These are phyloP conservation scores for Lyophyllum shimeji DNA, from an alignment of 768 basidiomycete genomes.

Conservation along the genomic window DNA sequence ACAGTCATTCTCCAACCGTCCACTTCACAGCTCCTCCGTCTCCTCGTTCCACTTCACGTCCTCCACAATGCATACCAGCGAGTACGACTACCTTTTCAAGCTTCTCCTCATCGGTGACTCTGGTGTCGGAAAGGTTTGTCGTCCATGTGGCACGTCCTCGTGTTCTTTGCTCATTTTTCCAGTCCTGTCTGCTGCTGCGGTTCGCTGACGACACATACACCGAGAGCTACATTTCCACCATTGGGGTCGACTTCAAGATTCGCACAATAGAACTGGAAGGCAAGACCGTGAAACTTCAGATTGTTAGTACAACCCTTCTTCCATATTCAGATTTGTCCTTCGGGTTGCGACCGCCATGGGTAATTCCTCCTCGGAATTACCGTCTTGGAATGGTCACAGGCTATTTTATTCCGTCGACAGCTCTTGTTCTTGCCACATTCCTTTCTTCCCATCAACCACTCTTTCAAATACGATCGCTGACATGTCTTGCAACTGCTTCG, in stretches of 20 bases:
- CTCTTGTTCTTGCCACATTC: neutral
- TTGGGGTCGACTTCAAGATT: constrained; percentile 99
- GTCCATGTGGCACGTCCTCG: constrained; percentile 17
- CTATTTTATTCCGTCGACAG: neutral
- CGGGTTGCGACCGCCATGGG: constrained; percentile 1
- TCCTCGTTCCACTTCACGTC: constrained; percentile 19
- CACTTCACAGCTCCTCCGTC: constrained; percentile 25
- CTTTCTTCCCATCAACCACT: neutral
- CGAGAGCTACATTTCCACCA: constrained; percentile 95
- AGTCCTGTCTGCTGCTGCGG: constrained; percentile 91
- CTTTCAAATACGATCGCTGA: constrained; percentile 19
- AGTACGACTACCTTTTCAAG: constrained; percentile 96
- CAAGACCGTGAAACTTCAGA: constrained; percentile 96
- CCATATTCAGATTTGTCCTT: neutral
- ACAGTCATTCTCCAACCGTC: constrained; percentile 27
- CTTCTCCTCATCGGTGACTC: constrained; percentile 94
- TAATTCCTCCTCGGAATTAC: neutral
- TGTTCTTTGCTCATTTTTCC: constrained; percentile 21
- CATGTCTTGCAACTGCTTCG: constrained; percentile 20
- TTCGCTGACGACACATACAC: constrained; percentile 98
- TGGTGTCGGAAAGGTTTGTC: constrained; percentile 86
- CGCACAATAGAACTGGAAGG: constrained; percentile 98
- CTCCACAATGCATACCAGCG: constrained; percentile 75
- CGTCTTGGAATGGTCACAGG: neutral
- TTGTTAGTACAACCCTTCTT: constrained; percentile 59